Percentiles rank a stretch among this genome's conserved stretches.
These are phyloP conservation scores for Pseudotsuga menziesii DNA, from an alignment of 75 land plant genomes.

Conservation along the genomic window DNA sequence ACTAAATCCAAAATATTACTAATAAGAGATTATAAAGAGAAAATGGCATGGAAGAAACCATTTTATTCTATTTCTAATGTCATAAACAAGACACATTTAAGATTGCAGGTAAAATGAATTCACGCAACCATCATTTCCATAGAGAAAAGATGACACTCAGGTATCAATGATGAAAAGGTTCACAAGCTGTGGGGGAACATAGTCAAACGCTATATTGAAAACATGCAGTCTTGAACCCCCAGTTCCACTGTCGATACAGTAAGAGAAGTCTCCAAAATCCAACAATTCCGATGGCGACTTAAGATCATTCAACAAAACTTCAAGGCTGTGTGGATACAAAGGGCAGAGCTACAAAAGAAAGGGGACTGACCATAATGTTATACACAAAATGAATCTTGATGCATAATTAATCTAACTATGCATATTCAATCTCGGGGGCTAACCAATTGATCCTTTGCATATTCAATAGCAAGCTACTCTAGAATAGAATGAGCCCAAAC, in stretches of 20 bases:
- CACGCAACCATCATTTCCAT: too few species aligned
- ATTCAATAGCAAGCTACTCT: background rate
- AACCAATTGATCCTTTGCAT: background rate
- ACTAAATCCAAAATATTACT: too few species aligned
- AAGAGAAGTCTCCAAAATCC: constrained; percentile 91
- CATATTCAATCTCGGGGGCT: too few species aligned
- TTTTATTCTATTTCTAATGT: constrained; percentile 5
- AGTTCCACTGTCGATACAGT: constrained; percentile 68
- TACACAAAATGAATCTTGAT: background rate
- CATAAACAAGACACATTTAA: too few species aligned
- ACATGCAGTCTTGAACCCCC: constrained; percentile 71
- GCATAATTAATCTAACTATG: background rate
- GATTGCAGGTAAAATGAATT: too few species aligned
- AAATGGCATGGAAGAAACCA: background rate
- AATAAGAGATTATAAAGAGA: too few species aligned
- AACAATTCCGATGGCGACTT: constrained; percentile 86
- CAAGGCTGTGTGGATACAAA: constrained; percentile 94
- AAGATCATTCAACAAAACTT: constrained; percentile 78
- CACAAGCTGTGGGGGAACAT: constrained; percentile 92
- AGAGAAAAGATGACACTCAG: constrained; percentile 28
- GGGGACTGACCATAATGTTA: background rate
- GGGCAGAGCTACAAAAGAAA: constrained; percentile 77
- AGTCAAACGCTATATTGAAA: constrained; percentile 91
- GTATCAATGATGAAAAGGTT: constrained; percentile 96
- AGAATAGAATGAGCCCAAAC: too few species aligned